Base-by-base conservation (phyloP, 1,284 basidiomycete species). In the Anthracocystis walkeri region DNA sequence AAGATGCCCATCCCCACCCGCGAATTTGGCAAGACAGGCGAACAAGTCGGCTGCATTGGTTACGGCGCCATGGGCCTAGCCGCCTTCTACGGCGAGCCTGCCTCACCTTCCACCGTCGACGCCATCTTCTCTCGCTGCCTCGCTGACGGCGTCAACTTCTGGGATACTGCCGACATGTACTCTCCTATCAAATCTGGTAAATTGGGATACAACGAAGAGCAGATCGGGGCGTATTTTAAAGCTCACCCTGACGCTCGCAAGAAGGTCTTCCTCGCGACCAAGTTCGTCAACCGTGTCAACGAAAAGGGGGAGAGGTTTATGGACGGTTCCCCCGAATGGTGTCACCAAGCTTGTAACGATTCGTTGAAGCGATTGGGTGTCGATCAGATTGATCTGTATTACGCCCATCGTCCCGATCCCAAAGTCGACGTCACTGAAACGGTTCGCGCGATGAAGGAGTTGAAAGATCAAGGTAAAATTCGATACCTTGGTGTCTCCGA, bases 401-500 rank as follows among this genome's bases (percentile, higher is more conserved):
- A 87, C 68, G 75, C 85, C 10, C 86, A 87, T 66, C 81, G 87
- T 25, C 65, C 75, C 11, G 69, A 61, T 31, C 56, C 63, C n/a
- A 90, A 91, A 52, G 89, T 89, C 2, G 53, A 61, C 35, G 89
- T 92, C 80, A 89, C 90, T 75, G 90, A 92, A 86, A 94, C 92
- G 14, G 93, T 91, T 90, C 79, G 84, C 40, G 91, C 89, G 8
- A 89, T 93, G 88, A 93, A 94, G 84, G 87, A 89, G 75, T 88
- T 93, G 57, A 90, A 90, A 54, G 91, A 92, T 68, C 88, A 88
- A 48, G 90, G 90, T 18, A 84, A 91, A 57, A 89, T 87, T 4
- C 91, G 89, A 87, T 91, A 92, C 85, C 92, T 94, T 71, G 93
- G 92, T 62, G 82, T 92, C 68, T 81, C 69, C 35, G 85, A 85